These are phyloP conservation scores for Alternaria hordeiaustralica DNA, from an alignment of 2,329 filamentous ascomycete species.

Conservation along the genomic window DNA sequence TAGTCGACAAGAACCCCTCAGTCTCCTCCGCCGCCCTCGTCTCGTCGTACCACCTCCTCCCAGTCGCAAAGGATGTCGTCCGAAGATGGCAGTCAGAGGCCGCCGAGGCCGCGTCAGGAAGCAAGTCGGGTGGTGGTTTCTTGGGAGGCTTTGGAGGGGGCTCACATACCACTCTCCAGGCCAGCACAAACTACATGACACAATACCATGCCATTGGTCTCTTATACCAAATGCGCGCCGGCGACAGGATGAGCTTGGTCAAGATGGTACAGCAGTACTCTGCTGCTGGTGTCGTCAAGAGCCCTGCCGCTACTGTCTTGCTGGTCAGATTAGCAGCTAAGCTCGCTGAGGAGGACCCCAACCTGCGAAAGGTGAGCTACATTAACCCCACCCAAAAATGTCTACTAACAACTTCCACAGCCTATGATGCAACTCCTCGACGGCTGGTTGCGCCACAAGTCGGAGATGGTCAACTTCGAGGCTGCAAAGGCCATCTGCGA, in stretches of 20 bases:
- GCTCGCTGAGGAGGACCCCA: constrained; percentile 89
- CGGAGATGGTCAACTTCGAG: constrained; percentile 92
- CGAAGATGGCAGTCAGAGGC: constrained; percentile 98
- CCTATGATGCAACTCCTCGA: constrained; percentile 98
- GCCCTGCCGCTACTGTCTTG: constrained; percentile 89
- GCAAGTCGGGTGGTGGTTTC: constrained; percentile 88
- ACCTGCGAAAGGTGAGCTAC: constrained; percentile 69
- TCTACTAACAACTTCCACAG: constrained; percentile 31
- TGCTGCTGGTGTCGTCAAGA: constrained; percentile 89
- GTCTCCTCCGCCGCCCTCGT: constrained; percentile 95
- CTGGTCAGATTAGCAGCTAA: constrained; percentile 91
- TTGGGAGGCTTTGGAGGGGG: constrained; percentile 89
- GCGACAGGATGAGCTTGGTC: constrained; percentile 96
- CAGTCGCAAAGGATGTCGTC: constrained; percentile 93
- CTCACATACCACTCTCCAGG: constrained; percentile 72
- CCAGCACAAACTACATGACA: constrained; percentile 88
- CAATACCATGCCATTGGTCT: constrained; percentile 99
- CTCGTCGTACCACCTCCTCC: constrained; percentile 96
- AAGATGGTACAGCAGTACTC: constrained; percentile 99
- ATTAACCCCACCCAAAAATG: no score
- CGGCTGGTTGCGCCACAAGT: constrained; percentile 97
- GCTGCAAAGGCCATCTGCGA: constrained; percentile 98
- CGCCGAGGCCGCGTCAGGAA: constrained; percentile 90
- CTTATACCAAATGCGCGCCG: constrained; percentile 95
- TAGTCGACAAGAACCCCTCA: constrained; percentile 98